Conservation (phyloP, 257 asterid genomes). For the Schizonepeta tenuifolia region DNA sequence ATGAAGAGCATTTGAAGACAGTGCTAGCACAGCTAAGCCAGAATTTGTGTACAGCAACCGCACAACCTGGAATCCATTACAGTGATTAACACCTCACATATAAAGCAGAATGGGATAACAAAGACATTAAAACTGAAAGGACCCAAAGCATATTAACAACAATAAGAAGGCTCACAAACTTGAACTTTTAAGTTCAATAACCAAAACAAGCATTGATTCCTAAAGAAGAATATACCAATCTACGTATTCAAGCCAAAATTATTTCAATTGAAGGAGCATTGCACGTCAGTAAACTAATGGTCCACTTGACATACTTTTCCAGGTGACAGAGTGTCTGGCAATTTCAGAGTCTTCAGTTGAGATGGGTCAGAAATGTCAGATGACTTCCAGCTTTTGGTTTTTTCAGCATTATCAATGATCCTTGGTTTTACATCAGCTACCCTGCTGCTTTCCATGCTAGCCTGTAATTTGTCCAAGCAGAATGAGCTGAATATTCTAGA, state of each 20-base stretch:
- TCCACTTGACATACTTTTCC: constrained; percentile 62
- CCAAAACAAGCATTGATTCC: constrained; percentile 7
- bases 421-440: constrained; percentile 86
- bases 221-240: constrained; percentile 10
- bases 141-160: constrained; percentile 1
- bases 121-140: background rate
- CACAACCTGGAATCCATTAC: constrained; percentile 58
- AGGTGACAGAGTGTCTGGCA: constrained; percentile 85
- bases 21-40: constrained; percentile 83
- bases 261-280: background rate
- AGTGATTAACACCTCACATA: constrained; percentile 10
- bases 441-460: constrained; percentile 80
- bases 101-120: background rate
- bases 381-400: constrained; percentile 80
- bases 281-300: background rate
- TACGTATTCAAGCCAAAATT: constrained; percentile 10
- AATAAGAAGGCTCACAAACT: background rate
- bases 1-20: constrained; percentile 85
- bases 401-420: constrained; percentile 65
- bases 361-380: constrained; percentile 84
- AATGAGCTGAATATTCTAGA: constrained; percentile 31
- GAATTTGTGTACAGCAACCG: constrained; percentile 88
- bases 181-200: constrained; percentile 12
- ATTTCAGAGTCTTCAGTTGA: constrained; percentile 79
- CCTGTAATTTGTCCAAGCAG: constrained; percentile 51